phyloP scores from a whole-genome alignment of 2,329 filamentous ascomycete genomes.

The Sclerotinia spermophila region DNA sequence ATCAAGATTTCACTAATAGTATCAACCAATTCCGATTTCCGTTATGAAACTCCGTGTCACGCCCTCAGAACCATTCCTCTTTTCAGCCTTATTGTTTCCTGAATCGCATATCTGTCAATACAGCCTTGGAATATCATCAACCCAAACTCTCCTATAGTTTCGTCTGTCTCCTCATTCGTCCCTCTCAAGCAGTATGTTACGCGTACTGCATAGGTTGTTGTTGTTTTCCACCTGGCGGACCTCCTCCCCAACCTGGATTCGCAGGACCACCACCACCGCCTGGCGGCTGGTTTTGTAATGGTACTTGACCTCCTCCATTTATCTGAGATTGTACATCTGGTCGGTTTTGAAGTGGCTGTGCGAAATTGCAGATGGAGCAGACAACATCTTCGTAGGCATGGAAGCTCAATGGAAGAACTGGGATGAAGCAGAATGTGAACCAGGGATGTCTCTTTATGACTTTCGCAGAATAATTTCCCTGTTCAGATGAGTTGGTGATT shows the following conservation, averaged over 20 bases:
- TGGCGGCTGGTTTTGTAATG: constrained; percentile 26
- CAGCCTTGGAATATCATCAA: background rate
- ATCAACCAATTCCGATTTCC: background rate
- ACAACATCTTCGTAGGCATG: constrained; percentile 65
- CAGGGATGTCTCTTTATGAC: constrained; percentile 64
- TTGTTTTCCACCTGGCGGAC: constrained; percentile 27
- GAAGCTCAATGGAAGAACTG: constrained; percentile 67
- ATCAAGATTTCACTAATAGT: background rate
- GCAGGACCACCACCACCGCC: constrained; percentile 13
- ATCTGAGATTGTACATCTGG: constrained; percentile 34
- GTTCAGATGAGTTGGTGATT: background rate
- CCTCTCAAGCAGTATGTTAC: constrained; percentile 18
- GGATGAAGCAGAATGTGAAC: constrained; percentile 79
- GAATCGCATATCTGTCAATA: background rate
- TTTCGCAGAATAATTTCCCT: constrained; percentile 57
- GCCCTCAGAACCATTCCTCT: background rate
- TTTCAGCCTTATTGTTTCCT: background rate
- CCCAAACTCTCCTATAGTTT: background rate
- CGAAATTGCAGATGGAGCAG: constrained; percentile 74
- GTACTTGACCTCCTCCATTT: constrained; percentile 30
- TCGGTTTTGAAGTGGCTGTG: constrained; percentile 56
- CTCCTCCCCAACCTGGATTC: constrained; percentile 32
- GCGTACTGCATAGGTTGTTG: constrained; percentile 36
- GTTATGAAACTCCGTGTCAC: background rate
- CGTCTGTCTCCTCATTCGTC: background rate